A percentile compares a stretch with the other conserved stretches of the same genome.
Conservation (phyloP, 768 basidiomycete species). For the Tulasnella sp. region DNA sequence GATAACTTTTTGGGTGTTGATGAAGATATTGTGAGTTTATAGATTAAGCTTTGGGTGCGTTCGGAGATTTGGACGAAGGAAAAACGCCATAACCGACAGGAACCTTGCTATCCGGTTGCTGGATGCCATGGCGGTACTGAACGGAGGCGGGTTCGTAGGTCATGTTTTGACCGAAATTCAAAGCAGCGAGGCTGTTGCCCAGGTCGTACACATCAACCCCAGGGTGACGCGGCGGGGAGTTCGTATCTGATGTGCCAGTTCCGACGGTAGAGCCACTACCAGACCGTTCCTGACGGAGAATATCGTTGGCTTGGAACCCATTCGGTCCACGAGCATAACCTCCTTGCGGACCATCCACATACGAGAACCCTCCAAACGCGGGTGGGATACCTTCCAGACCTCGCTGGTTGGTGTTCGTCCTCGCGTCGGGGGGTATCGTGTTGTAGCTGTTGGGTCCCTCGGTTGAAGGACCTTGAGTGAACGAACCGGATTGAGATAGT, state of each 20-base stretch:
- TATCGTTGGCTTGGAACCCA: not conserved
- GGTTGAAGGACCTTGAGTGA: not conserved
- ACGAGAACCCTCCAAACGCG: not conserved
- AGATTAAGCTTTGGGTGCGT: no score
- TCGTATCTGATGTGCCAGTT: not conserved
- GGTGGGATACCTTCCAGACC: not conserved
- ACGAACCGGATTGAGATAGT: not conserved
- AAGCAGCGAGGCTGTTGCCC: not conserved
- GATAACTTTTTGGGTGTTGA: no score
- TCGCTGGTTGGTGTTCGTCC: not conserved
- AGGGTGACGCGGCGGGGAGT: not conserved
- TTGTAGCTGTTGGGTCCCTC: not conserved
- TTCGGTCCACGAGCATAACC: not conserved
- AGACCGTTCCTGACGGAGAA: constrained; percentile 9
- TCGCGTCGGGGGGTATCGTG: not conserved
- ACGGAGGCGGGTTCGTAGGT: not conserved
- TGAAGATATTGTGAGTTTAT: no score
- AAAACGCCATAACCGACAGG: no score
- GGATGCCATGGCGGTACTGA: no score
- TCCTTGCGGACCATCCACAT: not conserved
- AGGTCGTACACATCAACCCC: not conserved
- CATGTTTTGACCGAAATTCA: not conserved
- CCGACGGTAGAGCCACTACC: constrained; percentile 7
- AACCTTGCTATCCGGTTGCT: no score
- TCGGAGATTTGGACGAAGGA: no score